Base-by-base conservation (phyloP, 2,329 filamentous ascomycete genomes). In the Alternaria dauci region DNA sequence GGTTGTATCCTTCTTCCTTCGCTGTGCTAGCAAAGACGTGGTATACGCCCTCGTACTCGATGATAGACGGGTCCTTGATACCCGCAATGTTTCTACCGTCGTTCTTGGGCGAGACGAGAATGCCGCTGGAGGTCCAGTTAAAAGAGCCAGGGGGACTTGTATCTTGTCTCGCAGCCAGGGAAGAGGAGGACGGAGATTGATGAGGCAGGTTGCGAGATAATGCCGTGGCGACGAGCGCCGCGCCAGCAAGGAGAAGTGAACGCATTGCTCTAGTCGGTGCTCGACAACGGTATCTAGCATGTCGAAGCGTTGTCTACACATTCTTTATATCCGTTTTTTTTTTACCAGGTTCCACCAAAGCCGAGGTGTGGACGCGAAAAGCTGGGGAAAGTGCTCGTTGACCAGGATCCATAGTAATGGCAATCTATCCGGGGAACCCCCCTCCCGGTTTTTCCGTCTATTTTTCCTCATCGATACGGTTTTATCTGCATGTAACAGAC, bases 21-120 rank as follows among this genome's bases (percentile, higher is more conserved):
- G 78, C 77, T 2, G 77, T 80, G 60, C 76, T 79, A 47, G 77
- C 79, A 53, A 81, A 81, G 46, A 81, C 78, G 60, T 81, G 80
- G 62, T 81, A 81, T 11, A 67, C 73, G 55, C 73, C 71, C 48
- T 89, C 66, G 52, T 69, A 55, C 41, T 67, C 62, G 61, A 78
- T 58, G 28, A 79, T 70, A 1, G 75, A 77, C 9, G 76, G 77
- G 50, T 78, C 75, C 61, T 78, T 79, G 59, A 79, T 68, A 18
- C 68, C 76, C 6, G 65, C 64, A 20, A 77, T 59, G 18, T 62
- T 50, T 18, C 71, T 70, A 26, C 62, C 62, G 52, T 76, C 74
- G 9, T 72, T 69, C 57, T 76, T 75, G 5, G 75, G 71, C 4
- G 56, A 43, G 8, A 78, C 65, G 20, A 77, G 63, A 0, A 65